Conservation (phyloP, 2,329 filamentous ascomycete species). For the Sporothrix pseudoabietina region DNA sequence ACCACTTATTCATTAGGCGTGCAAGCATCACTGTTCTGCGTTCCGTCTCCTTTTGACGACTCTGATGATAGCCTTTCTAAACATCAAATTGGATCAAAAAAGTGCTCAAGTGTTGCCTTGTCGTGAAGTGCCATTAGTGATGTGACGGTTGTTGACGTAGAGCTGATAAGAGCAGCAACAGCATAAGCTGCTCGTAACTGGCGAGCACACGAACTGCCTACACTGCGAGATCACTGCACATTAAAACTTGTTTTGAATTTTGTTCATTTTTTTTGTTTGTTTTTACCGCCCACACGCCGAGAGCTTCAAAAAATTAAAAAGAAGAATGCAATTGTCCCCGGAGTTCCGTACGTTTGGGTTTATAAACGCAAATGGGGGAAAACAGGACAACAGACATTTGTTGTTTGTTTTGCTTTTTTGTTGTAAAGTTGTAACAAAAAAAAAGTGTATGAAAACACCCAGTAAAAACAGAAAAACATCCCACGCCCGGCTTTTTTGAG, state of each 20-base stretch:
- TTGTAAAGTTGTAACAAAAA: conserved; percentile 26
- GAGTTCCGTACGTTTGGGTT: conserved; percentile 25
- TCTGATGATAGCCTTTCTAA: conserved; percentile 11
- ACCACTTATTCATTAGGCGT: background rate
- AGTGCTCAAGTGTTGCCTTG: background rate
- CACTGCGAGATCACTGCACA: background rate
- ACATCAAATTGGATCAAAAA: conserved; percentile 17
- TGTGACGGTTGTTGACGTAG: background rate
- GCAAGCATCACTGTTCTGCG: background rate
- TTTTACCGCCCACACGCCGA: conserved; percentile 25
- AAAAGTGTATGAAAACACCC: conserved; percentile 27
- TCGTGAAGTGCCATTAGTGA: background rate
- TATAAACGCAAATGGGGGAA: conserved; percentile 20
- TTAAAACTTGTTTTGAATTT: conserved; percentile 29
- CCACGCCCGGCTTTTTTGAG: conserved; percentile 29
- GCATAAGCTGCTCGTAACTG: background rate
- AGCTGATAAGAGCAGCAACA: background rate
- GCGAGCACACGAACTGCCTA: background rate
- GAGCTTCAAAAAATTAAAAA: conserved; percentile 21
- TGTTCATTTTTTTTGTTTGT: conserved; percentile 24
- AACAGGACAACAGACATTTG: conserved; percentile 27
- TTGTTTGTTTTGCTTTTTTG: conserved; percentile 26
- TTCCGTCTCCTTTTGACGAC: background rate
- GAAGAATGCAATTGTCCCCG: conserved; percentile 29
- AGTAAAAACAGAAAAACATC: conserved; percentile 20